A percentile compares a stretch with the other conserved stretches of the same genome.
Conservation (phyloP, 768 basidiomycete species). For the Leccinum incarnatum region DNA sequence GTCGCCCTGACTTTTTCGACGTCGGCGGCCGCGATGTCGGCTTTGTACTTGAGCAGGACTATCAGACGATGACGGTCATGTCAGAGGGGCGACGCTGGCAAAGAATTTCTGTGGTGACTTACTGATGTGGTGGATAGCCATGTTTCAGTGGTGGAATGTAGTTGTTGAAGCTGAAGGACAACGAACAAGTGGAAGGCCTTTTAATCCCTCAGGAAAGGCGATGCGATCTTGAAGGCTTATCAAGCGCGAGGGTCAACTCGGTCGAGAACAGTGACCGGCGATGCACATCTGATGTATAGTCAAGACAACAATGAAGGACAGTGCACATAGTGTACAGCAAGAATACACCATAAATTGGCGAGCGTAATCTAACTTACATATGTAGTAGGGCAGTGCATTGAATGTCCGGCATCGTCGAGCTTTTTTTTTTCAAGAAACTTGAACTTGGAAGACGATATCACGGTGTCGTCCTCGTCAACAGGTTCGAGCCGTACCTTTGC, state of each 20-base stretch:
- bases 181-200: not conserved
- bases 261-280: not conserved
- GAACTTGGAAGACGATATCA: not conserved
- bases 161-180: not conserved
- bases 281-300: not conserved
- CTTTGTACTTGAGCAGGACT: conserved; percentile 26
- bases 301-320: conserved; percentile 8
- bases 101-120: not conserved
- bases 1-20: not conserved
- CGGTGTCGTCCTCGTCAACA: not conserved
- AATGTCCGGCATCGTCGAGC: too few species aligned
- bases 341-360: not conserved
- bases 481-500: not conserved
- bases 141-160: not conserved
- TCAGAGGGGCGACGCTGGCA: not conserved
- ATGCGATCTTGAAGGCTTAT: not conserved
- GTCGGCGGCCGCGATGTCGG: not conserved
- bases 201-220: conserved; percentile 1
- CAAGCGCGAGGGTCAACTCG: not conserved
- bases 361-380: too few species aligned
- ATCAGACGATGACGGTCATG: not conserved
- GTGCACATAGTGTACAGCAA: conserved; percentile 7
- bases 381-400: too few species aligned
- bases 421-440: not conserved
- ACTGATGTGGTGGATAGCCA: conserved; percentile 25